Base-by-base conservation (phyloP, 2,329 filamentous ascomycete genomes). In the Phialophora expanda region DNA sequence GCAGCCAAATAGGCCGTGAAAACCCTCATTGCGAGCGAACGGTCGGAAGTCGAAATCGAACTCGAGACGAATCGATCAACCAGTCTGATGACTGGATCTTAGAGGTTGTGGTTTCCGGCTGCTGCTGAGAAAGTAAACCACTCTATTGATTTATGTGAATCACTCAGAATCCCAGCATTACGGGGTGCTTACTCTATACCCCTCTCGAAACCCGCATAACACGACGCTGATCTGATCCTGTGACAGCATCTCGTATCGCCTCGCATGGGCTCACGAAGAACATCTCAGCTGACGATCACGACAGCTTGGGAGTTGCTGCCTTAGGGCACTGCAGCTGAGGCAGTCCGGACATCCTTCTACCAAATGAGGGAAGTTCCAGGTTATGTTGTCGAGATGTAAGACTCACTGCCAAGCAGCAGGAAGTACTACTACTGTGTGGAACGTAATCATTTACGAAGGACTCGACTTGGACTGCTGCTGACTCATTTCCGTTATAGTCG, bases 171-270 rank as follows among this genome's bases (percentile, higher is more conserved):
- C 32, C 32, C 32, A 34, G 4, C 32, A 34, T 34, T 3, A 34
- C 32, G 32, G 12, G 32, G 9, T 12, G 32, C 32, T 34, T 34
- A 34, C 34, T 4, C 24, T 24, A 24, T 9, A 2, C 8, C 8
- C 30, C 30, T 9, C 30, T 30, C 8, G 9, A 2, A 7, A 9
- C 30, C 30, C 30, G 38, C 38, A n/a, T n/a, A 44, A 8, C 11
- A 44, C 14, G 14, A 17, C 6, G 20, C 20, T 53, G 48, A 53
- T 26, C 11, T 12, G 22, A 14, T 11, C 8, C 24, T 24, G 24
- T 24, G 24, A 20, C 20, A 12, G 48, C 22, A 53, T 53, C 48
- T 53, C 48, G 48, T 53, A 53, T 53, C 48, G 48, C 48, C 26
- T 53, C 48, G 48, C 48, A 53, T n/a, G 17, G 7, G 38, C 38